Conservation (phyloP, 352 stramenopile genomes). For the Stramenopiles sp. region DNA sequence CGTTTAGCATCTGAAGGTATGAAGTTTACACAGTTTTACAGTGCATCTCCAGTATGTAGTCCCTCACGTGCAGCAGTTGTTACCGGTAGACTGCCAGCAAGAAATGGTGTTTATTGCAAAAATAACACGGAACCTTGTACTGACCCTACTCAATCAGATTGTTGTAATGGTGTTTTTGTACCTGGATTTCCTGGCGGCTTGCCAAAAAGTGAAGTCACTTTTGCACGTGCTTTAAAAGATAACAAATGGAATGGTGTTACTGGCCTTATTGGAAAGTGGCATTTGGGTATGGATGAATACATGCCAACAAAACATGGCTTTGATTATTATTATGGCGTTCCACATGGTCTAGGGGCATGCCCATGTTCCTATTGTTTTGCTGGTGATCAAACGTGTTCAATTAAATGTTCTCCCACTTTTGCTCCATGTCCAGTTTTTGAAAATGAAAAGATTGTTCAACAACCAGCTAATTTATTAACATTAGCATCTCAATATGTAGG, state of each 20-base stretch:
- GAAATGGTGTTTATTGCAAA: constrained; percentile 2
- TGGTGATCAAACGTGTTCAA: neutral
- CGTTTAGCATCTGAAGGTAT: neutral
- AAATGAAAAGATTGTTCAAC: constrained; percentile 9
- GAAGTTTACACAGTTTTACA: constrained; percentile 9
- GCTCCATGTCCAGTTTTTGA: constrained; percentile 6
- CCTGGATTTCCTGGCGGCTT: neutral
- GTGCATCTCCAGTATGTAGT: neutral
- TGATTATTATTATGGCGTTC: constrained; percentile 13
- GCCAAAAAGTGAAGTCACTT: neutral
- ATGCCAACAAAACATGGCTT: constrained; percentile 7
- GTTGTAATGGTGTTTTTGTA: constrained; percentile 9
- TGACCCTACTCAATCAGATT: neutral
- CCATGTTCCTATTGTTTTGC: neutral
- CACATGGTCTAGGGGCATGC: neutral
- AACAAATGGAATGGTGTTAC: neutral
- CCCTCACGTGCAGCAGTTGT: neutral
- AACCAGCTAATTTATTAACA: constrained; percentile 10
- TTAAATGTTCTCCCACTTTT: neutral
- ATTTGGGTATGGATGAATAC: neutral
- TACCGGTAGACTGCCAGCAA: neutral
- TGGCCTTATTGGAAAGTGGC: constrained; percentile 7
- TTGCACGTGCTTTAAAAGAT: constrained; percentile 8
- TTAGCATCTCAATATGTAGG: neutral
- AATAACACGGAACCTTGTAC: constrained; percentile 2